phyloP scores from a whole-genome alignment of 805 yeast genomes.

The Myxozyma udenii region DNA sequence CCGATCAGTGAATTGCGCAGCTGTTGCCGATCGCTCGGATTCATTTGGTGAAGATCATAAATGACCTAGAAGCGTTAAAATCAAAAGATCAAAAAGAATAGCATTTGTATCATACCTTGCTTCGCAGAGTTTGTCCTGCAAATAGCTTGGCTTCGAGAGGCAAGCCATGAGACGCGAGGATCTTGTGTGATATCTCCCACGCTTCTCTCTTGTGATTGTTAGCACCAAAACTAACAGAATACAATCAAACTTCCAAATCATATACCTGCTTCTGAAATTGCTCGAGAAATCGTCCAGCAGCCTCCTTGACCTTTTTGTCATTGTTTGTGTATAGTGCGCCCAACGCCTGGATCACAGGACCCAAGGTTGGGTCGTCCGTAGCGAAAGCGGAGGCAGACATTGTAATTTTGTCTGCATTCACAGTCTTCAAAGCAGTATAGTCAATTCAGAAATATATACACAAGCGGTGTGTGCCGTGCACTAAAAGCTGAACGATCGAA shows the following conservation, averaged over 20 bases:
- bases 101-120: constrained; percentile 44
- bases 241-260: constrained; percentile 1
- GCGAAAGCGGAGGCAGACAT: constrained; percentile 9
- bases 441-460: too few species aligned
- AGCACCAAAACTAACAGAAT: background rate
- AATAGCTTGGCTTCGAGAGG: constrained; percentile 67
- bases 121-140: constrained; percentile 86
- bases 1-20: constrained; percentile 66
- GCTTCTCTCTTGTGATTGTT: constrained; percentile 45
- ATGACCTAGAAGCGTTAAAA: constrained; percentile 46
- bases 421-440: too few species aligned
- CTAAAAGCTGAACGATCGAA: too few species aligned
- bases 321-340: constrained; percentile 49
- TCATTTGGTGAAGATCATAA: constrained; percentile 79
- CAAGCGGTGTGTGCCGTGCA: too few species aligned
- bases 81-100: background rate
- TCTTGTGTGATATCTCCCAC: constrained; percentile 66
- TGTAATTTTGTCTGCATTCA: background rate
- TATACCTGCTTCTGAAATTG: constrained; percentile 66
- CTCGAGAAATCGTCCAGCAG: constrained; percentile 60
- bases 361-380: constrained; percentile 15
- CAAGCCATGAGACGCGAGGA: constrained; percentile 24
- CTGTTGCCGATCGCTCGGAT: constrained; percentile 52
- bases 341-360: constrained; percentile 40
- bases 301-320: constrained; percentile 41